Evolutionary conservation across 345 rosid species (phyloP).

Genomic region (Heritiera fomes): DNA sequence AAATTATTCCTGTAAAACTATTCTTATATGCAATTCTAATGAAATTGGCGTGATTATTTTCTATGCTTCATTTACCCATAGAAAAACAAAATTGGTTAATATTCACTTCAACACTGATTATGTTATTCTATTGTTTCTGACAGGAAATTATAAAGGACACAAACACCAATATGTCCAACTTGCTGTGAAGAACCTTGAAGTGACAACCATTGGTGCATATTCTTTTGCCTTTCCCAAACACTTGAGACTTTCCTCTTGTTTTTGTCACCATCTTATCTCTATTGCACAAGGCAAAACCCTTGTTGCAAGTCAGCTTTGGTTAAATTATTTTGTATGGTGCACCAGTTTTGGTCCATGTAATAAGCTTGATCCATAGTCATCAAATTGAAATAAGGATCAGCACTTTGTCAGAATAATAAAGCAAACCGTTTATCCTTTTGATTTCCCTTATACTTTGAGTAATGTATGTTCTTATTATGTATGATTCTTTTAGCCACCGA

Average conservation of each 20-base stretch:
- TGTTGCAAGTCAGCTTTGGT: constrained; percentile 17
- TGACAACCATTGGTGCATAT: constrained; percentile 1
- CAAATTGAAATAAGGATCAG: constrained; percentile 5
- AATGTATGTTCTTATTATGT: background rate
- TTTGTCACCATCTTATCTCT: background rate
- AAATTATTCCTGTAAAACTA: background rate
- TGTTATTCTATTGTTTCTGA: background rate
- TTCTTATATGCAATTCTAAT: background rate
- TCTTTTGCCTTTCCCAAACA: background rate
- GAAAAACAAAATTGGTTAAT: background rate
- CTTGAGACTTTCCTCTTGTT: background rate
- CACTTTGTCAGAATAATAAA: constrained; percentile 10
- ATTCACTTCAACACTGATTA: background rate
- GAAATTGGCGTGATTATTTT: background rate
- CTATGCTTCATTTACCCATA: background rate
- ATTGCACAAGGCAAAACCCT: background rate
- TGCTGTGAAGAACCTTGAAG: constrained; percentile 1
- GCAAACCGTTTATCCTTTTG: background rate
- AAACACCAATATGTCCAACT: background rate
- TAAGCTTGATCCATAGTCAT: background rate
- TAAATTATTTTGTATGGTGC: background rate
- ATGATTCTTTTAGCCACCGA: background rate
- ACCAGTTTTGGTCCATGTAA: constrained; percentile 4
- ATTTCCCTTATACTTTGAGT: background rate
- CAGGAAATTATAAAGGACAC: background rate